Base-by-base conservation (phyloP, 768 basidiomycete species). In the Fomitopsis pulvina region DNA sequence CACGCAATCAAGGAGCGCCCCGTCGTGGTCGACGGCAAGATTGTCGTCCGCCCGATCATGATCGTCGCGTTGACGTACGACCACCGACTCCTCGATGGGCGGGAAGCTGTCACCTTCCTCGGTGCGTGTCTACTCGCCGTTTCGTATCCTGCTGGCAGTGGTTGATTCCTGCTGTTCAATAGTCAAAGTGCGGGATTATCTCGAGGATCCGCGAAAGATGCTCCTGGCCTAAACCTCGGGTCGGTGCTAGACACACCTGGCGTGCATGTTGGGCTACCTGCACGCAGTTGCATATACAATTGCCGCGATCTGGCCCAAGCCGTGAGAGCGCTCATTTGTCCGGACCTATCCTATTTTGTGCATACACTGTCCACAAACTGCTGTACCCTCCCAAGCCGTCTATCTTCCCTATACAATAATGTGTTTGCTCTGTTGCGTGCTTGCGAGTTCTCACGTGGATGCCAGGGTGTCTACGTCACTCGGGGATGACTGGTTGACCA, bases 21-120 rank as follows among this genome's bases (percentile, higher is more conserved):
- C 7, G 91, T 89, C 22, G 95, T 95, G 22, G 88, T 95, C 41
- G 75, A 96, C 58, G 95, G 94, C 21, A 84, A 98, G 73, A 91
- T 98, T 59, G 94, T 93, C 57, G 87, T 98, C 65, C 83, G 95
- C 48, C 95, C 95, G 26, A 91, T 98, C 71, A 97, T 97, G 94
- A 79, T 93, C 39, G 83, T 94, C 45, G 90, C 88, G 7, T 76
- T 92, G 52, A 95, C 93, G 0, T 98, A 97, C 65, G 94, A 98
- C 68, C 94, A 98, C 71, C 79, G 95, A 54, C 69, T 99, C 61
- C 76, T 99, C 57, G 95, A 99, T 64, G 95, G 95, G 29, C 77
- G 95, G 57, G 95, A 99, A 69, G 95, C 88, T 28, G 88, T 92
- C 47, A 95, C 93, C 34, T 97, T 99, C 92, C 83, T 99, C 57